Base-by-base conservation (phyloP, 2,329 filamentous ascomycete species). In the Colletotrichum gigasporum region DNA sequence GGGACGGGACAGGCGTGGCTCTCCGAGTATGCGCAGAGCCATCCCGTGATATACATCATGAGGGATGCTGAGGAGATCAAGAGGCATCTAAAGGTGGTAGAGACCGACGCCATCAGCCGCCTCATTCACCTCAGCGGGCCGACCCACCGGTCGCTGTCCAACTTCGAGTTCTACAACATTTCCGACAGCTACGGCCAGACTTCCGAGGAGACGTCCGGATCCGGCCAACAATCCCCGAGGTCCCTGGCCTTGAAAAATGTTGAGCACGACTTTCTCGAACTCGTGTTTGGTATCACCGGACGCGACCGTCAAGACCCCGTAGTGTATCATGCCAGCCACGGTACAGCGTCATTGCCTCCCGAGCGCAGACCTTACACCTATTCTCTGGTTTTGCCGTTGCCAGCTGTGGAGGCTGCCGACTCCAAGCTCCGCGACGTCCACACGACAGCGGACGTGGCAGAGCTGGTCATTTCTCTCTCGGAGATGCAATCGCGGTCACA, bases 101-200 rank as follows among this genome's bases (percentile, higher is more conserved):
- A 88, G 47, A 77, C 83, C 22, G 78, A 82, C 34, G 87, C 86
- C 67, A 80, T 90, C 2, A 78, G 82, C 41, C 85, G 85, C 50
- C 80, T 92, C 5, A 75, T 92, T n/a, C 80, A 83, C 20, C 82
- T 84, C 9, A 86, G 84, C 66, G 82, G 81, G 12, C 78, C 82
- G 2, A 84, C 90, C 10, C 87, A 91, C 68, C 82, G 89, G 52
- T 82, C 82, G 2, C 91, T 88, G 71, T 89, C 89, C 5, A 93
- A 92, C 69, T 85, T 91, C 65, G 91, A 94, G 71, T 94, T 92
- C 73, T 92, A 88, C 79, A 93, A 93, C 68, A 79, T 91, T 12
- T 89, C 89, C 2, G 90, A 92, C 71, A 70, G n/a, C 57, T 73
- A 30, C 55, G 65, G 48, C 16, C 34, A 45, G 11, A 34, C 34